These are phyloP conservation scores for Arabidopsis arenosa DNA, from an alignment of 345 rosid genomes.

Conservation along the genomic window DNA sequence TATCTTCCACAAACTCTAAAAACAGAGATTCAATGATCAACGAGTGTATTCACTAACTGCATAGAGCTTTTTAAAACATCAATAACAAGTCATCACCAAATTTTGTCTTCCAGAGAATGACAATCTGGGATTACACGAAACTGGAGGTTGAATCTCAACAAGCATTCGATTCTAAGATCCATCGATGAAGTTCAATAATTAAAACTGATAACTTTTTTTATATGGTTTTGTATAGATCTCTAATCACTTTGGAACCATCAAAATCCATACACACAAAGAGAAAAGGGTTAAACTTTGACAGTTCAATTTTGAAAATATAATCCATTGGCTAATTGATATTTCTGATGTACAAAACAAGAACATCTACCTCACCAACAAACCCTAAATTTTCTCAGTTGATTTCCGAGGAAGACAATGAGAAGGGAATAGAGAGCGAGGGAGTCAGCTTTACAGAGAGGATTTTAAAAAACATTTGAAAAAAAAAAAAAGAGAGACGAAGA, in stretches of 20 bases:
- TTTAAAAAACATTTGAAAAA: conserved; percentile 4
- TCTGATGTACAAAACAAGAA: conserved; percentile 39
- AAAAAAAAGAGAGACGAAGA: conserved; percentile 3
- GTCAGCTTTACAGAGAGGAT: conserved; percentile 43
- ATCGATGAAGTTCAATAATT: no score
- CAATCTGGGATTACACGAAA: no score
- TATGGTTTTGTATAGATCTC: no score
- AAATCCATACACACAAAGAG: no score
- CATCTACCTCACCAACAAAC: conserved; percentile 35
- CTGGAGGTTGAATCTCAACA: background rate
- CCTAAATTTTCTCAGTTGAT: conserved; percentile 33
- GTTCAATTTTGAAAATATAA: conserved; percentile 1
- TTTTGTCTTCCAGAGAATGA: background rate
- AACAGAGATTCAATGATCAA: background rate
- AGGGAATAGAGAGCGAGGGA: conserved; percentile 29
- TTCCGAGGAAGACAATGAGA: conserved; percentile 38
- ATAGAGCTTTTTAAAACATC: background rate
- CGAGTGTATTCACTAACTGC: background rate
- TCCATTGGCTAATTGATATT: conserved; percentile 29
- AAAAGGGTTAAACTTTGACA: background rate
- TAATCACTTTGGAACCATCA: no score
- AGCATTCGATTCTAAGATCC: no score
- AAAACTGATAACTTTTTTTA: no score
- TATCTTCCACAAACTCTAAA: background rate
- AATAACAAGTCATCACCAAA: background rate